Conservation (phyloP, 257 asterid genomes). For the Datura wrightii region DNA sequence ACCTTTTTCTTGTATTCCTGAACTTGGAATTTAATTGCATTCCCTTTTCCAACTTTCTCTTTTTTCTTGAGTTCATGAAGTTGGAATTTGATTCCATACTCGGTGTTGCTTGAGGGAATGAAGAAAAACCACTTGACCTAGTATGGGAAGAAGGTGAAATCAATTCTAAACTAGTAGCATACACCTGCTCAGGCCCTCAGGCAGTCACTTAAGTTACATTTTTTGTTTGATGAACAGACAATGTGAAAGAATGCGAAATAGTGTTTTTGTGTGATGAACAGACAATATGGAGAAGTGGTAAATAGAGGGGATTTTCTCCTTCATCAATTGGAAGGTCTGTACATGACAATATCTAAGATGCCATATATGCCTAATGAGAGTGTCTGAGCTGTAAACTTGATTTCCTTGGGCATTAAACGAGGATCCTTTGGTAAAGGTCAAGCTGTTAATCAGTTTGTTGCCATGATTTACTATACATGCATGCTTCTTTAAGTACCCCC, state of each 20-base stretch:
- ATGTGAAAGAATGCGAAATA: not conserved
- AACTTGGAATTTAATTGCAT: constrained; percentile 12
- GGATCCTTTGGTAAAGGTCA: not conserved
- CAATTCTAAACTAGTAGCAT: not conserved
- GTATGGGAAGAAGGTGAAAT: constrained; percentile 1
- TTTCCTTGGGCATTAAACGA: not conserved
- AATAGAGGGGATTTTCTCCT: not conserved
- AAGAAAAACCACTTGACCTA: not conserved
- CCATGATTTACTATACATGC: not conserved
- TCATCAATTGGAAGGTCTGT: not conserved
- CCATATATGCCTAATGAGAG: constrained; percentile 14
- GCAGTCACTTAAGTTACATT: not conserved
- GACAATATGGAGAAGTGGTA: not conserved
- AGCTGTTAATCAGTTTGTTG: constrained; percentile 1
- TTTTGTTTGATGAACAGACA: not conserved
- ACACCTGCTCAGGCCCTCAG: not conserved
- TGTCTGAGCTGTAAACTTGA: constrained; percentile 13
- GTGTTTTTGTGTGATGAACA: not conserved
- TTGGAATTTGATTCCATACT: not conserved
- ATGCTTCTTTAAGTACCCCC: constrained; percentile 6
- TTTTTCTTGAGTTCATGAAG: not conserved
- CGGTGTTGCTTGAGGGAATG: not conserved
- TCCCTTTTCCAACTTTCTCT: not conserved
- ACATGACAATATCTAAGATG: constrained; percentile 5
- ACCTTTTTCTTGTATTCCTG: not conserved